These are phyloP conservation scores for Cinnamomum micranthum DNA, from an alignment of 164 flowering plant species.

Conservation along the genomic window DNA sequence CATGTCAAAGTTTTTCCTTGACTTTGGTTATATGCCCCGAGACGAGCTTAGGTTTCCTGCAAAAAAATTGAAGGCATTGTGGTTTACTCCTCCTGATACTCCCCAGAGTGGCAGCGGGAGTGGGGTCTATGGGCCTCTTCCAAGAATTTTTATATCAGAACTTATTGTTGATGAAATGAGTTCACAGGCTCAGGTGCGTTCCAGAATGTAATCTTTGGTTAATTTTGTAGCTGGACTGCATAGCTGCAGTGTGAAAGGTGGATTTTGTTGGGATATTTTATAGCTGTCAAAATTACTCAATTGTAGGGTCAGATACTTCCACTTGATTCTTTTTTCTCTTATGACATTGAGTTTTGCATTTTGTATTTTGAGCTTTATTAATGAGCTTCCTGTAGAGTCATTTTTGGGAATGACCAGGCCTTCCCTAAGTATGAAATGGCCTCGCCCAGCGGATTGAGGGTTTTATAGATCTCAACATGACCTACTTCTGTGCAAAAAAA, in stretches of 20 bases:
- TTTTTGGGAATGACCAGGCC: too few relatives aligned
- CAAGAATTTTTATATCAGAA: conserved; percentile 87
- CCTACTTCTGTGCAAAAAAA: too few relatives aligned
- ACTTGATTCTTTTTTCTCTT: too few relatives aligned
- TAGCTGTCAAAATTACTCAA: too few relatives aligned
- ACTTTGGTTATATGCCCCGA: conserved; percentile 62
- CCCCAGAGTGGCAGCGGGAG: conserved; percentile 30
- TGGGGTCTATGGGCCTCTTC: conserved; percentile 81
- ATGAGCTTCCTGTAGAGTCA: too few relatives aligned
- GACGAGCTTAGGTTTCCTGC: conserved; percentile 85
- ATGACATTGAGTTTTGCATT: too few relatives aligned
- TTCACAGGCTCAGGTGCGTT: conserved; percentile 70
- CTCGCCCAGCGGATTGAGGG: too few relatives aligned
- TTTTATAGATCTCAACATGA: too few relatives aligned
- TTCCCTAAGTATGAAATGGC: too few relatives aligned
- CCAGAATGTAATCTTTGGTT: conserved; percentile 4
- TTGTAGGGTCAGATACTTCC: too few relatives aligned
- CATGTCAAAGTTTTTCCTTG: conserved; percentile 65
- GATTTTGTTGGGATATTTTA: neutral
- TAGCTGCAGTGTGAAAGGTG: neutral
- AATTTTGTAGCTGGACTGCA: neutral
- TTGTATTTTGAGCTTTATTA: too few relatives aligned
- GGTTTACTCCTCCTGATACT: conserved; percentile 81
- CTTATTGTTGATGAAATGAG: conserved; percentile 93
- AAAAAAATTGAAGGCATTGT: conserved; percentile 80